A percentile compares a stretch with the other conserved stretches of the same genome.
These are phyloP conservation scores for Penicilliopsis zonata DNA, from an alignment of 495 filamentous ascomycete species.

Conservation along the genomic window DNA sequence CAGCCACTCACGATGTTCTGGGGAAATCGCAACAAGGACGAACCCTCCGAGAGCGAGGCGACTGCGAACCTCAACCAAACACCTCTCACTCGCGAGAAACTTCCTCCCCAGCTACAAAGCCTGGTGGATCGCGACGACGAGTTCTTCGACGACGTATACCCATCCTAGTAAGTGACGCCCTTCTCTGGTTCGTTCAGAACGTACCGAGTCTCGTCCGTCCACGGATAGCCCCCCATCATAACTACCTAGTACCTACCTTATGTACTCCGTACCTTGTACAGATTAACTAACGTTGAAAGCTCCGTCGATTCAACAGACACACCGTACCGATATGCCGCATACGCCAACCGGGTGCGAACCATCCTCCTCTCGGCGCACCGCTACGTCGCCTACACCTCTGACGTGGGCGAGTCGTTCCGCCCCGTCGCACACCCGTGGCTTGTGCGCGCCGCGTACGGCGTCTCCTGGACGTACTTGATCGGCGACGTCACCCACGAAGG, in stretches of 20 bases:
- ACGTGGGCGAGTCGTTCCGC: constrained; percentile 94
- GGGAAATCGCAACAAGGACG: constrained; percentile 17
- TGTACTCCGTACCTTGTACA: too few species aligned
- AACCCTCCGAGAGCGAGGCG: constrained; percentile 14
- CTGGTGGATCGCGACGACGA: constrained; percentile 67
- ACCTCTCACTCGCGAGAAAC: constrained; percentile 46
- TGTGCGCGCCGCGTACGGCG: constrained; percentile 71
- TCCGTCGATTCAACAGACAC: constrained; percentile 72
- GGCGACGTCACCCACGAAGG: constrained; percentile 90
- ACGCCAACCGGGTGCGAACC: constrained; percentile 75
- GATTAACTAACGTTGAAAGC: constrained; percentile 35
- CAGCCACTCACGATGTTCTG: constrained; percentile 19
- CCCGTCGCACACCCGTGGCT: constrained; percentile 79
- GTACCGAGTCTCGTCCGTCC: too few species aligned
- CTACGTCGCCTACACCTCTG: constrained; percentile 95
- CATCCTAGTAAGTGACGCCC: constrained; percentile 80
- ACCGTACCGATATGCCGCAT: constrained; percentile 82
- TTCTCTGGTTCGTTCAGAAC: too few species aligned
- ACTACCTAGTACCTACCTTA: too few species aligned
- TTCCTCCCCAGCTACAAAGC: constrained; percentile 58
- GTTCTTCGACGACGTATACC: constrained; percentile 65
- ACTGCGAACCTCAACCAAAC: constrained; percentile 25
- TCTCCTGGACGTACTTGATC: constrained; percentile 85
- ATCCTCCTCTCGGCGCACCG: constrained; percentile 84
- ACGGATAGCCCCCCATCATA: too few species aligned